Percentiles rank a stretch among this genome's conserved stretches.
Evolutionary conservation across 208 protist species (phyloP).

Genomic region (Phytomonas serpens): DNA sequence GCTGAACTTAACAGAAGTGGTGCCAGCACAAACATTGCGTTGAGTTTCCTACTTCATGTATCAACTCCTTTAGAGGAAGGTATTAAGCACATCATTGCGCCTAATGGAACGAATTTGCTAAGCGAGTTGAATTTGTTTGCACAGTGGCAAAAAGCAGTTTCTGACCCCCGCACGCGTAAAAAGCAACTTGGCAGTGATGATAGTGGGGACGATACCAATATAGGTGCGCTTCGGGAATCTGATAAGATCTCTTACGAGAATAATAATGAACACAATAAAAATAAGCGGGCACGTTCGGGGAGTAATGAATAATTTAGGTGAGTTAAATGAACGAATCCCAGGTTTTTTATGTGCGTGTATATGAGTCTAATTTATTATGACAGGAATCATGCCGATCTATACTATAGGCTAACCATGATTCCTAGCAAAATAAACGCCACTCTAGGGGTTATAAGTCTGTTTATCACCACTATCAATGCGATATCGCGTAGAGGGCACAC

Average conservation of each 20-base stretch:
- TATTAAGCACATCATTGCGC: constrained; percentile 24
- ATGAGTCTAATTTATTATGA: background rate
- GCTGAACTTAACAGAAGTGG: constrained; percentile 26
- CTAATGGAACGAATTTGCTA: constrained; percentile 15
- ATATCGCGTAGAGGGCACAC: background rate
- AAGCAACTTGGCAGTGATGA: constrained; percentile 16
- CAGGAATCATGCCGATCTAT: background rate
- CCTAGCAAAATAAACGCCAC: background rate
- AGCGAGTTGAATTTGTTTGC: constrained; percentile 49
- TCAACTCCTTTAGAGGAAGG: constrained; percentile 35
- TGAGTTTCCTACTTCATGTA: constrained; percentile 14
- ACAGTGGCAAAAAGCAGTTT: constrained; percentile 63
- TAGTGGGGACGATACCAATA: constrained; percentile 13
- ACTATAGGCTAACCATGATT: background rate
- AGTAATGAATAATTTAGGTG: background rate
- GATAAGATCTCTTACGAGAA: background rate
- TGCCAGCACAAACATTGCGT: constrained; percentile 22
- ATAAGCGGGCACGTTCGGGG: background rate
- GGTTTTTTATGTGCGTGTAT: background rate
- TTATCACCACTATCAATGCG: background rate
- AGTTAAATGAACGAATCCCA: background rate
- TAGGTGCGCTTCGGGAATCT: background rate
- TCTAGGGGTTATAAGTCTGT: background rate
- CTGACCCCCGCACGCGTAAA: constrained; percentile 49
- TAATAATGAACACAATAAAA: background rate